phyloP scores from a whole-genome alignment of 192 early-diverging fungal genomes.

The Dissophora ornata region DNA sequence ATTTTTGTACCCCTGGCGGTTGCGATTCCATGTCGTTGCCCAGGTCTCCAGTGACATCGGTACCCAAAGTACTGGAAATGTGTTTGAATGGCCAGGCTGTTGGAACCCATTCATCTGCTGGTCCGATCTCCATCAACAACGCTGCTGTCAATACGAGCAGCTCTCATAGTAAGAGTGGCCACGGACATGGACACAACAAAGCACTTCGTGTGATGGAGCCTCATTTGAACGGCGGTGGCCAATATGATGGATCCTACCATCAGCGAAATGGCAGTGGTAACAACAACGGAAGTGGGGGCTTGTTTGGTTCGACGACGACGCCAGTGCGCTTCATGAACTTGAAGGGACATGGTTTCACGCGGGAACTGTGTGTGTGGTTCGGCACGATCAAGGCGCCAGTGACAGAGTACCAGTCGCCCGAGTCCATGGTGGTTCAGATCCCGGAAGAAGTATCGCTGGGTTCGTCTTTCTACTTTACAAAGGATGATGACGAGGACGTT shows the following conservation, averaged over 20 bases:
- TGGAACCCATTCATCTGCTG: slow-evolving; percentile 12
- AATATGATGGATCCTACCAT: slow-evolving; percentile 4
- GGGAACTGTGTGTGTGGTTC: slow-evolving; percentile 79
- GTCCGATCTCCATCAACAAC: slow-evolving; percentile 34
- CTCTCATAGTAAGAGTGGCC: slow-evolving; percentile 3
- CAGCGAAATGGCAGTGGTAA: slow-evolving; percentile 18
- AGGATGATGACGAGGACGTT: slow-evolving; percentile 49
- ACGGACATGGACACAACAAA: slow-evolving; percentile 23
- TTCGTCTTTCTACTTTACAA: slow-evolving; percentile 47
- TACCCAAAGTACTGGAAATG: slow-evolving; percentile 35
- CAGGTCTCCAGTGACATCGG: slow-evolving; percentile 42
- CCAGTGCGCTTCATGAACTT: slow-evolving; percentile 65
- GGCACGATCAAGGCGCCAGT: slow-evolving; percentile 67
- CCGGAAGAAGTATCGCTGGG: slow-evolving; percentile 55
- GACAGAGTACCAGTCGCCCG: slow-evolving; percentile 61
- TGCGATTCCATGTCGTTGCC: slow-evolving; percentile 46
- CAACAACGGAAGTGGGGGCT: slow-evolving; percentile 49
- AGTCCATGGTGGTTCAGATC: slow-evolving; percentile 56
- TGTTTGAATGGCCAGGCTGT: slow-evolving; percentile 21
- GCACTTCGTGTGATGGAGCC: slow-evolving; percentile 22
- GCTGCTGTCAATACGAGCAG: not conserved
- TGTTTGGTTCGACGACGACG: slow-evolving; percentile 43
- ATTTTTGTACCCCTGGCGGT: slow-evolving; percentile 63
- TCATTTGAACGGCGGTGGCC: not conserved
- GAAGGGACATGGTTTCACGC: slow-evolving; percentile 76